These are phyloP conservation scores for Globisporangium splendens DNA, from an alignment of 352 stramenopile genomes.

Conservation along the genomic window DNA sequence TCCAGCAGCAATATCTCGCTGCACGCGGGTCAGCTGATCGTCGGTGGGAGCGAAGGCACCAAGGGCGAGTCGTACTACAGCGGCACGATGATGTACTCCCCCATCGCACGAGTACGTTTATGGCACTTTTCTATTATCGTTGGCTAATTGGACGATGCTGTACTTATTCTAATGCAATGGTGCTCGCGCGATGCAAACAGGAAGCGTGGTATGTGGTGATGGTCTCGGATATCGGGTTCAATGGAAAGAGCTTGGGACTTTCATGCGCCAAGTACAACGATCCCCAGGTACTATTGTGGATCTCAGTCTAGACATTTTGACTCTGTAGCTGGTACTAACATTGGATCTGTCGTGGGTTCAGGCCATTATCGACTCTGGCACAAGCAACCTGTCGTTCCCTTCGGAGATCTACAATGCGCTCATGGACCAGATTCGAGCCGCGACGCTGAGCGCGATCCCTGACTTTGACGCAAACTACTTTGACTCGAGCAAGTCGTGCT, in stretches of 20 bases:
- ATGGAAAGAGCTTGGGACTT: constrained; percentile 51
- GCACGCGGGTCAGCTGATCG: constrained; percentile 57
- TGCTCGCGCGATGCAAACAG: constrained; percentile 17
- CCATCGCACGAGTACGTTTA: constrained; percentile 49
- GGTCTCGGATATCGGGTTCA: constrained; percentile 69
- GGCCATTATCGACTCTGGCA: constrained; percentile 79
- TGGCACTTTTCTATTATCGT: background rate
- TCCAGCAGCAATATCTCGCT: constrained; percentile 35
- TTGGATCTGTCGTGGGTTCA: constrained; percentile 17
- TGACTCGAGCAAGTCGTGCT: constrained; percentile 64
- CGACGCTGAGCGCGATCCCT: constrained; percentile 51
- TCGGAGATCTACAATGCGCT: constrained; percentile 73
- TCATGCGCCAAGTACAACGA: constrained; percentile 70
- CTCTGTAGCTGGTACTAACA: background rate
- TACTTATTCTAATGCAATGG: no score
- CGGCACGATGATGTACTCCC: constrained; percentile 75
- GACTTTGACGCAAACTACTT: constrained; percentile 73
- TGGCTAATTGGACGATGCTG: background rate
- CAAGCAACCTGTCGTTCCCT: constrained; percentile 79
- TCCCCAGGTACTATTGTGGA: constrained; percentile 29
- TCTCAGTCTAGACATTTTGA: background rate
- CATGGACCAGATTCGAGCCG: constrained; percentile 59
- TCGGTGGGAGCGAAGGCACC: constrained; percentile 58
- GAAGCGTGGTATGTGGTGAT: constrained; percentile 82
- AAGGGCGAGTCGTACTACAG: constrained; percentile 57